phyloP scores from a whole-genome alignment of 192 early-diverging fungal genomes.

The Thamnidium elegans region DNA sequence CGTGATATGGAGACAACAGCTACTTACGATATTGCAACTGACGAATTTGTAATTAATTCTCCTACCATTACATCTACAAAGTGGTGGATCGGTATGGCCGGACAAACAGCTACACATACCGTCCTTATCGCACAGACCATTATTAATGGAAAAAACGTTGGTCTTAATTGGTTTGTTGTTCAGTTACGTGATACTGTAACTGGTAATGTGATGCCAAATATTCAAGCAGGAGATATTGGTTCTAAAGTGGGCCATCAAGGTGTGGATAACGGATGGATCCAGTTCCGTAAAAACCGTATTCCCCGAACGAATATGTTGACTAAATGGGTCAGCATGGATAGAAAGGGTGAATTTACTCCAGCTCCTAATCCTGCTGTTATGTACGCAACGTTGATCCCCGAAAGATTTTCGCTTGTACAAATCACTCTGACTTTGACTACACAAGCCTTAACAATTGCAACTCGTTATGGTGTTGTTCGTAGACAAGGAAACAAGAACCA shows the following conservation, averaged over 20 bases:
- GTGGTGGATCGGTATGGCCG: constrained; percentile 69
- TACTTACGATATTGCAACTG: constrained; percentile 52
- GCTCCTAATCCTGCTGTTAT: constrained; percentile 53
- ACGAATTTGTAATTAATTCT: constrained; percentile 61
- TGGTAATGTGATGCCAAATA: constrained; percentile 51
- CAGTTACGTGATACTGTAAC: constrained; percentile 55
- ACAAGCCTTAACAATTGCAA: constrained; percentile 57
- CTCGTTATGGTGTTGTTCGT: constrained; percentile 58
- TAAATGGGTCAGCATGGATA: constrained; percentile 52
- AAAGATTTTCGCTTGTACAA: constrained; percentile 52
- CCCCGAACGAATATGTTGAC: constrained; percentile 56
- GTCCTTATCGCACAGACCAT: constrained; percentile 60
- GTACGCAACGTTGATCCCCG: constrained; percentile 63
- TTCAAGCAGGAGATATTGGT: constrained; percentile 59
- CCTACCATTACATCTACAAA: constrained; percentile 60
- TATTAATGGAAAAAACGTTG: constrained; percentile 53
- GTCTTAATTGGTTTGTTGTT: constrained; percentile 67
- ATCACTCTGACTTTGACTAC: constrained; percentile 39
- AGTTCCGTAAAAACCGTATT: constrained; percentile 50
- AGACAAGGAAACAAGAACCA: constrained; percentile 59
- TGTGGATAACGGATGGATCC: constrained; percentile 71
- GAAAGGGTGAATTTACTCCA: constrained; percentile 49
- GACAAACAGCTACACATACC: constrained; percentile 67
- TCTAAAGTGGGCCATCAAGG: constrained; percentile 60
- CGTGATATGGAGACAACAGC: constrained; percentile 65